phyloP scores from a whole-genome alignment of 129 eudicot genomes.

The Sambucus nigra region DNA sequence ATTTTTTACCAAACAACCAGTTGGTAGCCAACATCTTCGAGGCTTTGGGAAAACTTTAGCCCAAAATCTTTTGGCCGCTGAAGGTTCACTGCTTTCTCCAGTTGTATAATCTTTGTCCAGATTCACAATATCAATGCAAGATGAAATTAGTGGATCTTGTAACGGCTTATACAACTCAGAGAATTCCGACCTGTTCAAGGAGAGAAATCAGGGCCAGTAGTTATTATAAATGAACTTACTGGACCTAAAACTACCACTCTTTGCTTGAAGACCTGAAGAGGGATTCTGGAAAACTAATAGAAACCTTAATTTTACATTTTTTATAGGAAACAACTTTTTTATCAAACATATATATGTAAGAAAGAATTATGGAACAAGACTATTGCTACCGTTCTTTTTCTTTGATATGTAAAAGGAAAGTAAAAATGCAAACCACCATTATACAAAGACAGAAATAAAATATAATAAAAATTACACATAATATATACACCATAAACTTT shows the following conservation, averaged over 20 bases:
- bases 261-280: neutral
- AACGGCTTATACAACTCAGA: constrained; percentile 71
- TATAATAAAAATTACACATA: no score
- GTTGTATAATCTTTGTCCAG: constrained; percentile 43
- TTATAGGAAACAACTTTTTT: no score
- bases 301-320: no score
- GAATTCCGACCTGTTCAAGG: constrained; percentile 42
- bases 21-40: constrained; percentile 90
- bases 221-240: no score
- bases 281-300: no score
- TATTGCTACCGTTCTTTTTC: no score
- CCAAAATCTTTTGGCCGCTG: constrained; percentile 40
- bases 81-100: constrained; percentile 27
- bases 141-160: constrained; percentile 62
- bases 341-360: no score
- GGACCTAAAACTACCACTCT: neutral
- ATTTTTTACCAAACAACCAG: constrained; percentile 73
- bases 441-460: no score
- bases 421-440: no score
- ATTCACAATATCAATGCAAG: constrained; percentile 61
- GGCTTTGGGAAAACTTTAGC: constrained; percentile 75
- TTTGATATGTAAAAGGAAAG: no score
- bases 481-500: no score
- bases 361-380: no score
- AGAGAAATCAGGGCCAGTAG: constrained; percentile 4